Percentiles rank a stretch among this genome's conserved stretches.
Evolutionary conservation across 2,329 filamentous ascomycete species (phyloP).

Genomic region (Diaporthe capsici): DNA sequence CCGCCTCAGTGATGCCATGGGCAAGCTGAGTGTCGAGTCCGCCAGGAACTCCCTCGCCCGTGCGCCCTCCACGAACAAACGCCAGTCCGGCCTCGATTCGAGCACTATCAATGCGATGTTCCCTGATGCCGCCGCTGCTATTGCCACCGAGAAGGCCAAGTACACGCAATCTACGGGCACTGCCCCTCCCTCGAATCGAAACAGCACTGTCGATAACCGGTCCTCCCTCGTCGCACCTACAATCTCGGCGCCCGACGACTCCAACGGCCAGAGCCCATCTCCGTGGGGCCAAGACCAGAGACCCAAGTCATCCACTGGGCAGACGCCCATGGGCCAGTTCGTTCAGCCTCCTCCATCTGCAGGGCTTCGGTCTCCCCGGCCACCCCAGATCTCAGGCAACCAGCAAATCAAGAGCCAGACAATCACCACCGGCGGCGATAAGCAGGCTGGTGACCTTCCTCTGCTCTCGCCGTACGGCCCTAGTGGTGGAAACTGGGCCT

Average conservation of each 20-base stretch:
- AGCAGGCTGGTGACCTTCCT: slow-evolving; percentile 78
- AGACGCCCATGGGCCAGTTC: slow-evolving; percentile 94
- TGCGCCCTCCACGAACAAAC: slow-evolving; percentile 84
- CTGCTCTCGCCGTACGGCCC: slow-evolving; percentile 87
- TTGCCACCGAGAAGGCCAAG: slow-evolving; percentile 97
- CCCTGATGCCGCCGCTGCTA: slow-evolving; percentile 97
- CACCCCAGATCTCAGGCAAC: slow-evolving; percentile 76
- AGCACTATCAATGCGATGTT: slow-evolving; percentile 99
- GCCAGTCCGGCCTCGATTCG: slow-evolving; percentile 93
- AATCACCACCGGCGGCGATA: slow-evolving; percentile 79
- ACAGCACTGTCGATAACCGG: slow-evolving; percentile 86
- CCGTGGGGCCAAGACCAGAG: slow-evolving; percentile 81
- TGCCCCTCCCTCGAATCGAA: slow-evolving; percentile 90
- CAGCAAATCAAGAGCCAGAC: slow-evolving; percentile 87
- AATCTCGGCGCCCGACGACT: slow-evolving; percentile 78
- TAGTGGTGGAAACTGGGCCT: slow-evolving; percentile 94
- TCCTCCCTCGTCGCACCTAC: slow-evolving; percentile 81
- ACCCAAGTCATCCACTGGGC: slow-evolving; percentile 84
- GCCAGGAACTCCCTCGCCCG: slow-evolving; percentile 89
- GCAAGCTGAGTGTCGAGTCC: slow-evolving; percentile 89
- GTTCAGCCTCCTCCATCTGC: slow-evolving; percentile 84
- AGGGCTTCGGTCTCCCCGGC: slow-evolving; percentile 83
- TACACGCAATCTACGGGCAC: slow-evolving; percentile 96
- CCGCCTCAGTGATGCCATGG: slow-evolving; percentile 96
- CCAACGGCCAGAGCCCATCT: slow-evolving; percentile 76